A percentile compares a stretch with the other conserved stretches of the same genome.
phyloP scores from a whole-genome alignment of 768 basidiomycete genomes.

The Trametopsis cervina region DNA sequence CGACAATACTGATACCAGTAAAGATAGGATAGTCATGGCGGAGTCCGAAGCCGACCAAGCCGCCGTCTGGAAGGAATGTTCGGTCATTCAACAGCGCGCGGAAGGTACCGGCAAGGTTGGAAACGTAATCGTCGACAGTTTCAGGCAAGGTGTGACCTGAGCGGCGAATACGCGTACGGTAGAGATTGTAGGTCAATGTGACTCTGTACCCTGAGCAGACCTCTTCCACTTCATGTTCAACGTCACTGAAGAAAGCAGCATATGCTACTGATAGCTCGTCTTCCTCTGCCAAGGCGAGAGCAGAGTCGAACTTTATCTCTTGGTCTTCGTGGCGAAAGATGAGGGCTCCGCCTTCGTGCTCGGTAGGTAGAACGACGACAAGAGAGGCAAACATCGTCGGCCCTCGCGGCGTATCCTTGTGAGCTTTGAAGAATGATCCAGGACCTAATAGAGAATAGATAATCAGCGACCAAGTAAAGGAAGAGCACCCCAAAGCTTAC shows the following conservation, averaged over 20 bases:
- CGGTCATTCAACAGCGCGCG: constrained; percentile 23
- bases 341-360: constrained; percentile 36
- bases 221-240: constrained; percentile 35
- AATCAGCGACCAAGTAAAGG: too few relatives aligned
- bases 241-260: constrained; percentile 34
- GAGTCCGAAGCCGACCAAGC: constrained; percentile 32
- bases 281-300: neutral
- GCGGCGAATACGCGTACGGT: neutral
- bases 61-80: constrained; percentile 29
- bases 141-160: neutral
- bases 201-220: constrained; percentile 33
- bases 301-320: neutral
- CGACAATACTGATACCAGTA: neutral
- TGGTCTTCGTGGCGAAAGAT: constrained; percentile 5
- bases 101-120: constrained; percentile 13
- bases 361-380: constrained; percentile 37
- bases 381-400: constrained; percentile 35
- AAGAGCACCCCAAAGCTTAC: constrained; percentile 21
- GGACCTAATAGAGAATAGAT: neutral
- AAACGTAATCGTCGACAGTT: neutral
- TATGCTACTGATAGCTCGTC: constrained; percentile 22
- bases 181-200: constrained; percentile 35
- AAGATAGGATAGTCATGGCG: constrained; percentile 27
- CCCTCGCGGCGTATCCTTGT: constrained; percentile 21
- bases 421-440: constrained; percentile 17